These are phyloP conservation scores for Pythium scleroteichum DNA, from an alignment of 352 stramenopile genomes.

Conservation along the genomic window DNA sequence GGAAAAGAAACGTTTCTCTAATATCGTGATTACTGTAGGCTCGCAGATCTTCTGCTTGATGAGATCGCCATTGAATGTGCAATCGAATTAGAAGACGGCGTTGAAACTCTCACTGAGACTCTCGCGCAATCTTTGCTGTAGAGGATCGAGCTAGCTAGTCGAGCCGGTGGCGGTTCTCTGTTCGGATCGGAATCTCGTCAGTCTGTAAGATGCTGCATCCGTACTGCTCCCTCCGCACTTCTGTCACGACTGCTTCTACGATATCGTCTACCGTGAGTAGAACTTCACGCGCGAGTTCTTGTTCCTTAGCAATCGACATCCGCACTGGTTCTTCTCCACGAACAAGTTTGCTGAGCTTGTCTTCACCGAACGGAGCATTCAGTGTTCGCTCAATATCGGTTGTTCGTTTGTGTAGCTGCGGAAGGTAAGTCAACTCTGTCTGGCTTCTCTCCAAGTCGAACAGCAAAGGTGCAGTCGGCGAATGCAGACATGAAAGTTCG, in stretches of 20 bases:
- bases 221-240: constrained; percentile 10
- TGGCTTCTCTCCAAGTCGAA: constrained; percentile 36
- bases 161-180: constrained; percentile 19
- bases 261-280: constrained; percentile 15
- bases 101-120: constrained; percentile 41
- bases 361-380: background rate
- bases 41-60: constrained; percentile 47
- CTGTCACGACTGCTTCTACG: constrained; percentile 16
- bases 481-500: constrained; percentile 15
- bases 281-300: constrained; percentile 9
- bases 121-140: constrained; percentile 38
- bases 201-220: background rate
- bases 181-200: constrained; percentile 17
- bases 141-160: background rate
- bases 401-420: no score
- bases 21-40: constrained; percentile 16
- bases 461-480: constrained; percentile 29
- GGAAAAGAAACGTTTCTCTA: background rate
- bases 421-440: background rate
- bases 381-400: constrained; percentile 15
- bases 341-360: no score
- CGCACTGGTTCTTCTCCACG: no score
- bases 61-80: constrained; percentile 43
- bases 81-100: constrained; percentile 38
- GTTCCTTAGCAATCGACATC: constrained; percentile 1